phyloP scores from a whole-genome alignment of 2,329 filamentous ascomycete species.

The Cladosporium velox region DNA sequence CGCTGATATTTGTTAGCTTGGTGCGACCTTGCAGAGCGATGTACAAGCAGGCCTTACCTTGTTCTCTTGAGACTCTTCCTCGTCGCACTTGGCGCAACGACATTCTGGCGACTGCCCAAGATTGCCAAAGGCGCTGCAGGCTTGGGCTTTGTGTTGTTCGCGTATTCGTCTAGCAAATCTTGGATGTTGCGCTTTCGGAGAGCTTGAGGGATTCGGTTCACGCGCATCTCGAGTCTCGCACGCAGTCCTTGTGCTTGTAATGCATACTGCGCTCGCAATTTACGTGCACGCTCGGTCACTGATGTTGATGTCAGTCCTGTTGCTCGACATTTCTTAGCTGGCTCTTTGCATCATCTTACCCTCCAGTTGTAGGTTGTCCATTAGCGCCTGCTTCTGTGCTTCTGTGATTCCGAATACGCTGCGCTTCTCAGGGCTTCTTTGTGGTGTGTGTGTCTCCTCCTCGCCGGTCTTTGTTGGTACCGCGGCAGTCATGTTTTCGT shows the following conservation, averaged over 20 bases:
- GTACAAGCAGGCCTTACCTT: constrained; percentile 33
- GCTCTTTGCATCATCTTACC: constrained; percentile 55
- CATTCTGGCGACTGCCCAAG: background rate
- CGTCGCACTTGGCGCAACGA: constrained; percentile 7
- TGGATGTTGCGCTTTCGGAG: constrained; percentile 80
- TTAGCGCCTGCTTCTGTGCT: constrained; percentile 78
- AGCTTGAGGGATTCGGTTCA: constrained; percentile 84
- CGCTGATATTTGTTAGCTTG: constrained; percentile 50
- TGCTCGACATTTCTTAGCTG: background rate
- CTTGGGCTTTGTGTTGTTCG: constrained; percentile 32
- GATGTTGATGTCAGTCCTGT: constrained; percentile 24
- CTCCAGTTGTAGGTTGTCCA: constrained; percentile 88
- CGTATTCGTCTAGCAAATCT: constrained; percentile 67
- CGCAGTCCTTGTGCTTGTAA: constrained; percentile 83
- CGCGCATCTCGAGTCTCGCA: constrained; percentile 84
- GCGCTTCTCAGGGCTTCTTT: constrained; percentile 19
- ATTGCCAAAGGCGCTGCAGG: constrained; percentile 22
- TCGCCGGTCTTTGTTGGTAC: constrained; percentile 19
- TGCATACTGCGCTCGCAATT: constrained; percentile 84
- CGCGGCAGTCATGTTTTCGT: constrained; percentile 21
- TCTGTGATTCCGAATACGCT: constrained; percentile 37
- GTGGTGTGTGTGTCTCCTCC: constrained; percentile 27
- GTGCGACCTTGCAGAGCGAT: background rate
- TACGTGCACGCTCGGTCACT: constrained; percentile 87
- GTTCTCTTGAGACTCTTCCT: constrained; percentile 34